A percentile compares a stretch with the other conserved stretches of the same genome.
These are phyloP conservation scores for Sphagnum fallax DNA, from an alignment of 228 moss, liverwort and hornwort genomes.

Conservation along the genomic window DNA sequence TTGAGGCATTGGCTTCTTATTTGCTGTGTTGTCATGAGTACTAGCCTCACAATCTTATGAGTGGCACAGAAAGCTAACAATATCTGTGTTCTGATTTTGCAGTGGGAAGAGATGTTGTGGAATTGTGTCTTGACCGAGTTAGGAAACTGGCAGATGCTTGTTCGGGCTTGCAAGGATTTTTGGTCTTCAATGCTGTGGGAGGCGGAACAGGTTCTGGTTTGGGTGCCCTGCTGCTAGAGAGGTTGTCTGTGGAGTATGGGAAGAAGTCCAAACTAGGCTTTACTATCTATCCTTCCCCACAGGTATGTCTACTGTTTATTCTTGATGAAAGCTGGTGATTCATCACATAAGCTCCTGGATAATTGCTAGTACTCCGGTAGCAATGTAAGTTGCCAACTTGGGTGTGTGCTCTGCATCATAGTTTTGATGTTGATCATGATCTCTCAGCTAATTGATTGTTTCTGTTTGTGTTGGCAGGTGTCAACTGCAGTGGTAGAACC, in stretches of 20 bases:
- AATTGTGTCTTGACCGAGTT: not conserved
- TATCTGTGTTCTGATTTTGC: not conserved
- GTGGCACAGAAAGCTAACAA: not conserved
- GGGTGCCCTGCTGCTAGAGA: conserved; percentile 2
- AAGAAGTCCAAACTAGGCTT: conserved; percentile 3
- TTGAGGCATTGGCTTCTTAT: too few relatives aligned
- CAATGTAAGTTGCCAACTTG: too few relatives aligned
- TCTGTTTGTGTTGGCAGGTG: not conserved
- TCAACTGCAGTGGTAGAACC: conserved; percentile 4
- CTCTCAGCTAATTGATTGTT: not conserved
- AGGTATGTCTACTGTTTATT: not conserved
- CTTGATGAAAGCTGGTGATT: too few relatives aligned
- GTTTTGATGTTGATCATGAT: too few relatives aligned
- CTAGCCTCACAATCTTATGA: not conserved
- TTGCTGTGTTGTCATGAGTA: not conserved
- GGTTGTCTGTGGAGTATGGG: conserved; percentile 4
- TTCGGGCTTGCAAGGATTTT: conserved; percentile 1
- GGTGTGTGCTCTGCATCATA: too few relatives aligned
- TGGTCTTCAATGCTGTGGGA: conserved; percentile 4
- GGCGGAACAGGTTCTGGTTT: conserved; percentile 2
- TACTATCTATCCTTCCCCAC: conserved; percentile 4
- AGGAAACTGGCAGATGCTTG: not conserved
- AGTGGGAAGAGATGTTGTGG: conserved; percentile 4
- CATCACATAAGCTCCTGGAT: too few relatives aligned
- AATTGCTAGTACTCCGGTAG: too few relatives aligned